Conservation (phyloP, 2,329 filamentous ascomycete genomes). For the Claviceps humidiphila region DNA sequence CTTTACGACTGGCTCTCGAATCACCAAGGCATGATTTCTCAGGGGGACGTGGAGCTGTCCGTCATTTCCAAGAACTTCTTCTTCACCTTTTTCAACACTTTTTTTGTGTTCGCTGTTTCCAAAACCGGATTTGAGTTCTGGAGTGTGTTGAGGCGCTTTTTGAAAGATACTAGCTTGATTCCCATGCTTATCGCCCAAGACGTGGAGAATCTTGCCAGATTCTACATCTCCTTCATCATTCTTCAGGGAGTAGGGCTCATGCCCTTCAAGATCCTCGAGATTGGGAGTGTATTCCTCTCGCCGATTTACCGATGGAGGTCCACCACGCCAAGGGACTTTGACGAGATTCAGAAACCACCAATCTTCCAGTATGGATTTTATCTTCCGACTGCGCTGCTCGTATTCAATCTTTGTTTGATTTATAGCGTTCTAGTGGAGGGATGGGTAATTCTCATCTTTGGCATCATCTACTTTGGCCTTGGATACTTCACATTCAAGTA, state of each 20-base stretch:
- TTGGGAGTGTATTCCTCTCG: constrained; percentile 74
- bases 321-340: constrained; percentile 80
- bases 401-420: constrained; percentile 90
- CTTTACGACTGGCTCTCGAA: constrained; percentile 89
- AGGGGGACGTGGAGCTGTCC: constrained; percentile 86
- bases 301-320: constrained; percentile 67
- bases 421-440: constrained; percentile 79
- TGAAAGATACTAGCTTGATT: constrained; percentile 68
- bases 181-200: constrained; percentile 63
- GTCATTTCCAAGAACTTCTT: constrained; percentile 98
- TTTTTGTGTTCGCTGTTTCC: constrained; percentile 84
- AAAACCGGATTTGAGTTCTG: constrained; percentile 69
- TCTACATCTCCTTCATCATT: constrained; percentile 90
- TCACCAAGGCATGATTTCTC: constrained; percentile 86
- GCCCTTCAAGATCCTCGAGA: constrained; percentile 80
- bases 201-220: constrained; percentile 60
- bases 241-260: constrained; percentile 89
- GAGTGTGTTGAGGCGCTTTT: constrained; percentile 55
- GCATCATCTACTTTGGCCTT: constrained; percentile 68
- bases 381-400: constrained; percentile 77
- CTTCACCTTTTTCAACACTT: constrained; percentile 98
- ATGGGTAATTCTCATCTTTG: constrained; percentile 69
- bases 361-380: constrained; percentile 95
- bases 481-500: constrained; percentile 93
- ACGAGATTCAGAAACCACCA: constrained; percentile 67